Base-by-base conservation (phyloP, 2,329 filamentous ascomycete species). In the Dactylella cylindrospora region DNA sequence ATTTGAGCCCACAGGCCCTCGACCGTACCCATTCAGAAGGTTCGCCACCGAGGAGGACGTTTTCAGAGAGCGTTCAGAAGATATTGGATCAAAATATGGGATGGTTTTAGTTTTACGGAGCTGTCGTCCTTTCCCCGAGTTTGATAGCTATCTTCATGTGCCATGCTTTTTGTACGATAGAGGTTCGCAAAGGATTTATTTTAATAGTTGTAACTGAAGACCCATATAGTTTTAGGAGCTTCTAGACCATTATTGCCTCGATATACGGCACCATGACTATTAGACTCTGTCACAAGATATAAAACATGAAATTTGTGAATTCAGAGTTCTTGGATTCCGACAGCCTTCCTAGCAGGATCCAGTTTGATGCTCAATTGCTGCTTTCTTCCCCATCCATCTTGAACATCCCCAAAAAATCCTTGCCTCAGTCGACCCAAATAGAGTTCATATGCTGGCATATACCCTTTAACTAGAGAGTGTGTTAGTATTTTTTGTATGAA, bases 381-480 rank as follows among this genome's bases (percentile, higher is more conserved):
- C 69, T 2, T 2, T 9, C 8, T 32, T 33, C 41, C 8, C 28
- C 12, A 3, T 17, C 9, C 3, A 15, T 6, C 19, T 26, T 8
- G 10, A 17, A 12, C 3, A 20, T 67, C 67, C 4, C 64, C 64
- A 49, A 80, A 79, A 1, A 79, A 72, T 0, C 79, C 79, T n/a
- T 72, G 60, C 46, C 79, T 73, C 38, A 82, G 69, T 2, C 69
- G 69, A 28, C 78, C 75, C 2, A 77, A 73, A 68, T 78, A 82
- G 2, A 82, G 70, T 69, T 82, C 80, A 68, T 82, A 82, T 17
- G 77, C 79, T 9, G 80, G 79, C 68, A 70, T 74, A 70, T 74
- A 73, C 12, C 54, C 67, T 67, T 61, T 41, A 5, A 41, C 39
- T 46, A 68, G 77, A 78, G 52, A 73, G 72, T 72, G 25, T 25